Evolutionary conservation across 768 basidiomycete genomes (phyloP), one percentile per base, ranked within the genome.

Genomic region (Krasilnikovozyma curviuscula): DNA sequence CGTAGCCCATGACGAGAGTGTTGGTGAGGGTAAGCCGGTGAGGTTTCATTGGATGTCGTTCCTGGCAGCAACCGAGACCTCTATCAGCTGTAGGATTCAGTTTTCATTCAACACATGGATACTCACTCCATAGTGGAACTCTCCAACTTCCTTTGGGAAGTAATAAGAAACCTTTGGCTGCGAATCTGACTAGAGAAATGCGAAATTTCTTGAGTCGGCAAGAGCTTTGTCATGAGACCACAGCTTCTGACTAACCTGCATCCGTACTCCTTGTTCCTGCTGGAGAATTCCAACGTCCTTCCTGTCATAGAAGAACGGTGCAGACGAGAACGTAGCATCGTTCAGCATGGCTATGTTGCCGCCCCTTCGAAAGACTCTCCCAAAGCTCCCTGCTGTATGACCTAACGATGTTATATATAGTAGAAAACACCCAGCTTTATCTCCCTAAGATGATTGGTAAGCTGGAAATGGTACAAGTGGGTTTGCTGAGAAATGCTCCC

Each of bases 1-100:
- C 91, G 60, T 97, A 98, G 0, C 89, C 91, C 65, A 91, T 75
- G 12, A 97, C 89, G 40, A 98, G 73, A 1, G 88, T 79, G 56
- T 95, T 98, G 16, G 93, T 97, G 46, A 98, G 65, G 3, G 91
- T 88, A n/a, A 98, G 67, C 23, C 91, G 74, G 58, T 93, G 86
- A 4, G 91, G 91, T 64, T 95, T 93, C 91, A 98, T 98, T 2
- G 91, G 91, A 67, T 98, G 91, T 40, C 81, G 76, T 74, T 93
- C 86, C 91, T 97, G 56, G 6, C 19, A 34, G 18, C 40, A 48
- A 41, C 32, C 32, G 32, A 33, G n/a, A 9, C 32, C n/a, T 33
- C 32, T 9, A 33, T n/a, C 32, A 38, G 46, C 30, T 40, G 46
- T 54, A 37, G 40, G 38, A 34, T 40, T 46, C 37, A 37, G 25